Conservation (phyloP, 495 filamentous ascomycete genomes). For the Annulohypoxylon nitens region DNA sequence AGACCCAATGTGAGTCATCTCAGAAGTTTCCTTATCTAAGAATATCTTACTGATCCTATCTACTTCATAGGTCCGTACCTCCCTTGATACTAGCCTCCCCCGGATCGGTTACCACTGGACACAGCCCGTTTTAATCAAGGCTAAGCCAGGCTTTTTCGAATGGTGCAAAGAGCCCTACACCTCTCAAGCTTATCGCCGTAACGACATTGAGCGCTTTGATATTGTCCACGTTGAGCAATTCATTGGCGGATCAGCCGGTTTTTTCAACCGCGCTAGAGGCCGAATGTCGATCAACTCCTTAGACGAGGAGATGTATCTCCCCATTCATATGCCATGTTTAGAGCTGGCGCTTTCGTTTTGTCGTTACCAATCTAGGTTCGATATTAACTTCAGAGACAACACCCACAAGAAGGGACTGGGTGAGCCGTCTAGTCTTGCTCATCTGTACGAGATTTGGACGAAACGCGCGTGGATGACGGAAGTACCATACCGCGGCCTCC, state of each 20-base stretch:
- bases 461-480: constrained; percentile 30
- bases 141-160: constrained; percentile 9
- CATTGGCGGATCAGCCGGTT: constrained; percentile 14
- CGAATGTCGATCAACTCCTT: constrained; percentile 19
- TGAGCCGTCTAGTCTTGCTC: constrained; percentile 25
- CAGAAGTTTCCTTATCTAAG: background rate
- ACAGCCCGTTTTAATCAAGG: constrained; percentile 32
- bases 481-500: background rate
- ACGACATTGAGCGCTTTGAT: background rate
- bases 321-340: constrained; percentile 35
- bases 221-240: background rate
- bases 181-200: too few relatives aligned
- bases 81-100: background rate
- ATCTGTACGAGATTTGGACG: constrained; percentile 47
- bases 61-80: background rate
- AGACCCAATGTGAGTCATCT: constrained; percentile 28
- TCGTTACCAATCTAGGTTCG: constrained; percentile 12
- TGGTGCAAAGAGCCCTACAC: constrained; percentile 21
- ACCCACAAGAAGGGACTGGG: background rate
- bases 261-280: background rate
- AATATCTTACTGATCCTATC: constrained; percentile 12
- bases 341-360: constrained; percentile 29
- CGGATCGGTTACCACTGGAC: constrained; percentile 18
- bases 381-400: constrained; percentile 21
- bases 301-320: constrained; percentile 32